These are phyloP conservation scores for Telfairia occidentalis DNA, from an alignment of 331 rosid genomes.

Conservation along the genomic window DNA sequence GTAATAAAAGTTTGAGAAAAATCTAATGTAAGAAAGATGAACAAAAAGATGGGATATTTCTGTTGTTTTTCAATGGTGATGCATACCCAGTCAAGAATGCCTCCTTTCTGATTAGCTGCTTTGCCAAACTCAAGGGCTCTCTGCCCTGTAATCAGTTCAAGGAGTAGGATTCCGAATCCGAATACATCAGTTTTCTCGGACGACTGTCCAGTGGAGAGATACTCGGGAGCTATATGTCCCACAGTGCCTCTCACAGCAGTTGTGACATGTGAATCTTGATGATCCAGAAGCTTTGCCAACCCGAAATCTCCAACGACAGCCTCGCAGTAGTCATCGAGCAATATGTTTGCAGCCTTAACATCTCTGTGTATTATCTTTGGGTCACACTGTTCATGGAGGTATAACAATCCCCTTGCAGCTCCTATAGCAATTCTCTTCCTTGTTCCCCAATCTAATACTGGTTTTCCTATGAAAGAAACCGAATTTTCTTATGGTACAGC, in stretches of 20 bases:
- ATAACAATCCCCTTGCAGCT: constrained; percentile 79
- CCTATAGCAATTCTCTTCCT: constrained; percentile 89
- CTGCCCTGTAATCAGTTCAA: constrained; percentile 83
- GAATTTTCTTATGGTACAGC: background rate
- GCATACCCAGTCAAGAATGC: constrained; percentile 87
- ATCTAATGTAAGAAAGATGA: background rate
- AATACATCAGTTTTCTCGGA: constrained; percentile 96
- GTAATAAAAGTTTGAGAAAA: background rate
- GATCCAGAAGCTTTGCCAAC: constrained; percentile 86
- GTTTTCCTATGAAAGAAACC: constrained; percentile 40
- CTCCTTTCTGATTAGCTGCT: constrained; percentile 81
- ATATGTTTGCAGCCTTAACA: constrained; percentile 90
- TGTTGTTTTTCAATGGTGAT: background rate
- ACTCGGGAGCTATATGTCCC: constrained; percentile 94
- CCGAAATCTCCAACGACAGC: constrained; percentile 98
- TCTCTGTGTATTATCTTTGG: constrained; percentile 93
- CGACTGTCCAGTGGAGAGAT: constrained; percentile 93
- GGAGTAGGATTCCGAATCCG: constrained; percentile 89
- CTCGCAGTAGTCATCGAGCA: constrained; percentile 81
- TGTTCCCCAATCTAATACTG: constrained; percentile 75
- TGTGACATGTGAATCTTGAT: constrained; percentile 93
- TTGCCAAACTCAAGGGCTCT: constrained; percentile 90
- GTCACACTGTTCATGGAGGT: constrained; percentile 95
- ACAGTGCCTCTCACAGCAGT: constrained; percentile 94
- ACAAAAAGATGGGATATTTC: background rate